These are phyloP conservation scores for Neofusicoccum kwambonambiense DNA, from an alignment of 2,329 filamentous ascomycete species.

Conservation along the genomic window DNA sequence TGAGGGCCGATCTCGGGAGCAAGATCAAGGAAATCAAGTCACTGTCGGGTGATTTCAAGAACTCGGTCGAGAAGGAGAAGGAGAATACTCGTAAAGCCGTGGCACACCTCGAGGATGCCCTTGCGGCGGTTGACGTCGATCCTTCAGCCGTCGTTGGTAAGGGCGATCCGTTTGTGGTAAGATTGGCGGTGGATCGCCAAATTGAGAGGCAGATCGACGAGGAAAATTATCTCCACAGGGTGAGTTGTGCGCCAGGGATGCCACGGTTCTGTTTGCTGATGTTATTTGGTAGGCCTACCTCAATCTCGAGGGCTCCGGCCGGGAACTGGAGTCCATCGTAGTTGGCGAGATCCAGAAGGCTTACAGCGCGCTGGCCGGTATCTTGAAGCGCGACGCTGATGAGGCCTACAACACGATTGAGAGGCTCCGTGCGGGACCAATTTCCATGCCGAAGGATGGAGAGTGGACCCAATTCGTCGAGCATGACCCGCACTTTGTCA, in stretches of 20 bases:
- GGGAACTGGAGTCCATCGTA: conserved; percentile 93
- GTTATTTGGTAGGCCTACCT: conserved; percentile 69
- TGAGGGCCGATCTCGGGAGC: conserved; percentile 84
- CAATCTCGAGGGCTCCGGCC: conserved; percentile 89
- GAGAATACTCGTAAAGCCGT: conserved; percentile 79
- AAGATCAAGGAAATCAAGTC: conserved; percentile 99
- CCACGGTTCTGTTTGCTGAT: background rate
- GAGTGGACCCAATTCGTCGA: conserved; percentile 87
- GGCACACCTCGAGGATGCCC: conserved; percentile 73
- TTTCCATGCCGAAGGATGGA: conserved; percentile 89
- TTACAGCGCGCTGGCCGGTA: conserved; percentile 89
- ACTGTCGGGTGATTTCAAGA: conserved; percentile 93
- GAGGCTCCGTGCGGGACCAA: conserved; percentile 76
- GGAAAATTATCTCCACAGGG: conserved; percentile 93
- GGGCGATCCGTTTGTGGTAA: conserved; percentile 87
- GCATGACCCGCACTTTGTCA: conserved; percentile 79
- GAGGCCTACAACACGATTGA: conserved; percentile 75
- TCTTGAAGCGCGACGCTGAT: conserved; percentile 87
- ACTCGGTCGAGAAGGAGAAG: conserved; percentile 92
- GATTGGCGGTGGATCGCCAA: conserved; percentile 81
- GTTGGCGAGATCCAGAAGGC: conserved; percentile 98
- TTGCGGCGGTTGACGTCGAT: conserved; percentile 78
- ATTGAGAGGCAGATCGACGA: conserved; percentile 92
- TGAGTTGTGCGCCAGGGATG: conserved; percentile 43
- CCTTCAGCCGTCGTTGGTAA: conserved; percentile 74